Evolutionary conservation across 331 rosid species (phyloP), one percentile per base, ranked within the genome.

Genomic region (Saraca asoca): DNA sequence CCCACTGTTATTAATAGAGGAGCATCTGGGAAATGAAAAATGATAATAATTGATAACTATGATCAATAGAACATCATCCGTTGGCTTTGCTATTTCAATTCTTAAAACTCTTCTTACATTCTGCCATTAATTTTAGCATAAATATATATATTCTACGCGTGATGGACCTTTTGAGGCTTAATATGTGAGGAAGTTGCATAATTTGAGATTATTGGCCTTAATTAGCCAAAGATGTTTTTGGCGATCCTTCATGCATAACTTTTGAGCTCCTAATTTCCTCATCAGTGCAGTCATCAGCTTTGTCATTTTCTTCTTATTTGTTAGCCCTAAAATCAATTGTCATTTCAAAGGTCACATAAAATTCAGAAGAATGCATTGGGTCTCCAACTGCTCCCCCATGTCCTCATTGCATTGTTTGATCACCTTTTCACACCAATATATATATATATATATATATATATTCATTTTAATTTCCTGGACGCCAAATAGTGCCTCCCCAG

Each of bases 271-370:
- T 66, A 10, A 58, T 55, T 51, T 54, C 24, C 74, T 73, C 70
- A 73, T 61, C 53, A 39, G 14, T 64, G 66, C 17, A 60, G 80
- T 85, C 79, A 85, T 79, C 77, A 58, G 16, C 61, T 78, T 83
- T 79, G 88, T 79, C 87, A 68, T 77, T 70, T 58, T 79, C 82
- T 81, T 60, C 33, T 73, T 58, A 73, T 68, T 52, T 79, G 66
- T 53, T 37, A 61, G 75, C 73, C 34, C 38, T 12, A 6, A 12
- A 19, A 2, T 38, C 12, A 38, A 69, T 31, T 70, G 38, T 10
- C 54, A 61, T 55, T 7, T 48, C 34, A 43, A 11, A 62, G 56
- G 56, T 45, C 19, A 46, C 65, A n/a, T 37, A 37, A 46, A 9
- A 66, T 75, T 67, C 44, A 60, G 16, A 75, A 64, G 51, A 35